These are phyloP conservation scores for Tolypocladium cylindrosporum DNA, from an alignment of 2,329 filamentous ascomycete species.

Conservation along the genomic window DNA sequence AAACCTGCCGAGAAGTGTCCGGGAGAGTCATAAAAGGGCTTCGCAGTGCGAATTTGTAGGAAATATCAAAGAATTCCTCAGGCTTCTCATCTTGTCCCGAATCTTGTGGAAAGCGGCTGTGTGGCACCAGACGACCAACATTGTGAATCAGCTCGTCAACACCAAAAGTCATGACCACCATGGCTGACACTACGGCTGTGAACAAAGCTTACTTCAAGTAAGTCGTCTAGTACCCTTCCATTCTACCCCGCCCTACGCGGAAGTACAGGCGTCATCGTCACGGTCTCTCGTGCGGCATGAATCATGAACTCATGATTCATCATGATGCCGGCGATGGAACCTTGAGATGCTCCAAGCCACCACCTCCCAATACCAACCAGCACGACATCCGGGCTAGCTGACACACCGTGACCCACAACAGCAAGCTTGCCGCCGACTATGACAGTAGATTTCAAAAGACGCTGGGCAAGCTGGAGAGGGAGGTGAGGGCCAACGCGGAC, in stretches of 20 bases:
- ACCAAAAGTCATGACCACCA: constrained; percentile 7
- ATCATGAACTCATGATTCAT: neutral
- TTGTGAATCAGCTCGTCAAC: neutral
- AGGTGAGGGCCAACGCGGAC: constrained; percentile 40
- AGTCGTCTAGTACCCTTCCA: constrained; percentile 8
- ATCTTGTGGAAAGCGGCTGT: neutral
- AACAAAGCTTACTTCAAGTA: constrained; percentile 35
- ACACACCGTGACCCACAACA: constrained; percentile 5
- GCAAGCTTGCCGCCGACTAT: constrained; percentile 20
- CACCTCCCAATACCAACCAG: neutral
- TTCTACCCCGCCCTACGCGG: too few species aligned
- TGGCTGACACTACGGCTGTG: constrained; percentile 19
- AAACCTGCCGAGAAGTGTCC: constrained; percentile 22
- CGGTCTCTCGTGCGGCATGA: too few species aligned
- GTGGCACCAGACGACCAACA: neutral
- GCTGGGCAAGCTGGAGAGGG: constrained; percentile 40
- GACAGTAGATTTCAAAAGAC: constrained; percentile 46
- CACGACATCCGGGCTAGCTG: neutral
- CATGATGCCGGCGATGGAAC: neutral
- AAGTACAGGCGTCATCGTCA: neutral
- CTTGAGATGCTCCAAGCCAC: neutral
- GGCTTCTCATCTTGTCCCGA: neutral
- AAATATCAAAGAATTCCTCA: too few species aligned
- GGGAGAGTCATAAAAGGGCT: constrained; percentile 3
- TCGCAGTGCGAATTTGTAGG: neutral